Evolutionary conservation across 2,329 filamentous ascomycete species (phyloP).

Genomic region (Aspergillus aculeatus): DNA sequence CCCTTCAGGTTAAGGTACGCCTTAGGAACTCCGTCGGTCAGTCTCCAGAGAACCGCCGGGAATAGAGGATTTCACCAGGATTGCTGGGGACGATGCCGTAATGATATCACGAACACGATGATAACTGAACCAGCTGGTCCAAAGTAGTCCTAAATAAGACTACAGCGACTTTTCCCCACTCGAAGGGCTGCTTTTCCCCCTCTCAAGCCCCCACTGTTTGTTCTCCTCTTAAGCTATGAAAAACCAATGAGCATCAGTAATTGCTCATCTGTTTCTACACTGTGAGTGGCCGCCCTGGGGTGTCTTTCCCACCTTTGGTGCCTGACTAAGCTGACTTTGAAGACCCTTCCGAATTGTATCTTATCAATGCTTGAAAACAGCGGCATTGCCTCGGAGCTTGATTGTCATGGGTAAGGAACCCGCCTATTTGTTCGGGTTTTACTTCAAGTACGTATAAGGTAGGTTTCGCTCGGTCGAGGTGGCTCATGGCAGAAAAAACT

Average conservation of each 20-base stretch:
- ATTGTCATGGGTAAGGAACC: neutral
- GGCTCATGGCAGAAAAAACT: neutral
- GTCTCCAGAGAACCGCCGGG: neutral
- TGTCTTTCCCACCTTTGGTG: neutral
- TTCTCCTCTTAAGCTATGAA: neutral
- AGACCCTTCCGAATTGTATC: neutral
- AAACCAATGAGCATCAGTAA: neutral
- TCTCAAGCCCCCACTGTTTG: neutral
- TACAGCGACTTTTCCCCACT: neutral
- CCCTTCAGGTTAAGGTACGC: neutral
- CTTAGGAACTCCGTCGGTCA: neutral
- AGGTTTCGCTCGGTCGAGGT: neutral
- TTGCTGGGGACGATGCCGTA: neutral
- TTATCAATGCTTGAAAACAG: neutral
- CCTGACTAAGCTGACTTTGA: neutral
- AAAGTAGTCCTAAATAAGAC: neutral
- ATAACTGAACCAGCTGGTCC: neutral
- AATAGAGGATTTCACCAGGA: too few relatives aligned
- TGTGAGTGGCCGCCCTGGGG: slow-evolving; percentile 6
- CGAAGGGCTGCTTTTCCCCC: neutral
- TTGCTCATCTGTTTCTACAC: slow-evolving; percentile 16
- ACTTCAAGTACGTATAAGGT: neutral
- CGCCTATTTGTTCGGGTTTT: neutral
- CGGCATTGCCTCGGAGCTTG: too few relatives aligned
- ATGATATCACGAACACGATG: neutral